Conservation (phyloP, 768 basidiomycete genomes). For the Suillus ampliporus region DNA sequence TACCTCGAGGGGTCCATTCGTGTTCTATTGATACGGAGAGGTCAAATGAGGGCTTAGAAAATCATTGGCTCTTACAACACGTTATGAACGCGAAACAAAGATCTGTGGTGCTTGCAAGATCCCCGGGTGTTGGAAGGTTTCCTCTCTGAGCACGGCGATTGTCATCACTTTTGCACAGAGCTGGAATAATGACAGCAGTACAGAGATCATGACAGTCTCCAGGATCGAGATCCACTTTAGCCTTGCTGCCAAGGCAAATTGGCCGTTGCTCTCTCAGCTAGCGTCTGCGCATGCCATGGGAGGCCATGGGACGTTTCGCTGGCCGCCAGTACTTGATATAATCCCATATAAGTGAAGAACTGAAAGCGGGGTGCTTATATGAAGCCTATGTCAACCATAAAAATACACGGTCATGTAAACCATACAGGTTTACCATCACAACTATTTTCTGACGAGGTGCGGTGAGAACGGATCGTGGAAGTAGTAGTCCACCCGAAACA, state of each 20-base stretch:
- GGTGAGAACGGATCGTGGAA: conserved; percentile 9
- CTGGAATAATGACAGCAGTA: background rate
- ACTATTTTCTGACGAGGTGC: background rate
- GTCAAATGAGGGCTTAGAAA: background rate
- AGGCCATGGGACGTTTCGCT: background rate
- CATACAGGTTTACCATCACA: background rate
- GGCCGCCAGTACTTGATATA: background rate
- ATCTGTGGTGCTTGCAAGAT: background rate
- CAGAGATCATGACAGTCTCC: background rate
- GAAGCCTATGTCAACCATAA: background rate
- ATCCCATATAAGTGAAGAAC: background rate
- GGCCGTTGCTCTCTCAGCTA: background rate
- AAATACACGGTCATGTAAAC: background rate
- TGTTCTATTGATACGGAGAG: background rate
- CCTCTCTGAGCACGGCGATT: background rate
- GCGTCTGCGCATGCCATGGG: background rate
- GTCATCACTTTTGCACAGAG: background rate
- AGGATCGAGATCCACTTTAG: background rate
- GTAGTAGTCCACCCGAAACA: background rate
- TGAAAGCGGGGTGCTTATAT: background rate
- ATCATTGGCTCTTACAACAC: background rate
- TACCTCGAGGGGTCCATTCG: background rate
- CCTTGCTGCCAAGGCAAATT: background rate
- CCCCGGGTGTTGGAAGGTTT: background rate
- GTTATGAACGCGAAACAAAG: background rate